These are phyloP conservation scores for Agrocybe praecox DNA, from an alignment of 768 basidiomycete genomes.

Conservation along the genomic window DNA sequence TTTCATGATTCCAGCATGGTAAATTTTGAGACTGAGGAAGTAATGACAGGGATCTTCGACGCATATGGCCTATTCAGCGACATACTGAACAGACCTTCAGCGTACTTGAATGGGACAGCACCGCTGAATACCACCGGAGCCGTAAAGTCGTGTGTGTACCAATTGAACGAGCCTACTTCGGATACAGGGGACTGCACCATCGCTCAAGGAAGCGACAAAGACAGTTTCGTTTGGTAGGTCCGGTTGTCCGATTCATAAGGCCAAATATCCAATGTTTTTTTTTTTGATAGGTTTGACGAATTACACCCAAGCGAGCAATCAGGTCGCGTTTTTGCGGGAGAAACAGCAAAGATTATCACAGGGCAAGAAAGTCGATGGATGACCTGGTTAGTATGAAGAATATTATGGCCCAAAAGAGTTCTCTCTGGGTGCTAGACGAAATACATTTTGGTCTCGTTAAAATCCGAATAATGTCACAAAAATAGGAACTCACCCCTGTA, in stretches of 20 bases:
- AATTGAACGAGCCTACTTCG: conserved; percentile 26
- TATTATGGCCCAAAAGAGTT: no score
- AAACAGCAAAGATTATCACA: conserved; percentile 48
- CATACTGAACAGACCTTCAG: conserved; percentile 49
- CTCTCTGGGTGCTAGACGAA: no score
- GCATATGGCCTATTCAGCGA: conserved; percentile 60
- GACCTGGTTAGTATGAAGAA: conserved; percentile 48
- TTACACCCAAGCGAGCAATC: conserved; percentile 65
- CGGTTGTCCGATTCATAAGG: neutral
- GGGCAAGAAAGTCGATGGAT: conserved; percentile 48
- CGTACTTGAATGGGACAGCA: conserved; percentile 64
- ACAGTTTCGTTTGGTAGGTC: conserved; percentile 61
- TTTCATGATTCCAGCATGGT: neutral
- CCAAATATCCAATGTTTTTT: conserved; percentile 7
- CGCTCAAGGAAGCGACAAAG: conserved; percentile 42
- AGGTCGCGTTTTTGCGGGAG: conserved; percentile 51
- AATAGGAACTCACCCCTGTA: no score
- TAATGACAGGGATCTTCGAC: conserved; percentile 52
- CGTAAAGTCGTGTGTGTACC: conserved; percentile 47
- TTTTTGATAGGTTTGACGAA: conserved; percentile 53
- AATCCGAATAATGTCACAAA: no score
- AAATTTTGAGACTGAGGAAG: neutral
- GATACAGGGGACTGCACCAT: conserved; percentile 31
- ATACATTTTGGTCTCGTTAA: no score
- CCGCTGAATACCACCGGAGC: conserved; percentile 60